Conservation (phyloP, 495 filamentous ascomycete species). For the Oidiodendron maius region DNA sequence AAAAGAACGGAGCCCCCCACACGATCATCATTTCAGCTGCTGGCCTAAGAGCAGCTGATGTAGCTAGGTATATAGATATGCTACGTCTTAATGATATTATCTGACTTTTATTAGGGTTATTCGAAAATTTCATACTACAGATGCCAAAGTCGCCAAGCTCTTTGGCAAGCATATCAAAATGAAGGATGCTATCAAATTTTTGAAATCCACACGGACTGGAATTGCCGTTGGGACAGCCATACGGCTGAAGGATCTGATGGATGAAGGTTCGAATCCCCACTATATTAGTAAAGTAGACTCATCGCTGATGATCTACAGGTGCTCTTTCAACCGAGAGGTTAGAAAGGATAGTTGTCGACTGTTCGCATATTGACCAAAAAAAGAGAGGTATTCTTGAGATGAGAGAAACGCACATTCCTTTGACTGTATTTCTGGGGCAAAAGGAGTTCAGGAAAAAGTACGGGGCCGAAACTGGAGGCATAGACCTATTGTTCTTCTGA, state of each 20-base stretch:
- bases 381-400: slow-evolving; percentile 89
- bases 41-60: slow-evolving; percentile 75
- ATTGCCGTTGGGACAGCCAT: slow-evolving; percentile 87
- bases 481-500: slow-evolving; percentile 53
- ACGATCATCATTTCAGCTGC: slow-evolving; percentile 75
- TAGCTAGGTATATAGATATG: slow-evolving; percentile 51
- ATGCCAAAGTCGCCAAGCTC: slow-evolving; percentile 74
- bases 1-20: slow-evolving; percentile 73
- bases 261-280: slow-evolving; percentile 53
- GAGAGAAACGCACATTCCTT: slow-evolving; percentile 76
- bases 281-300: neutral
- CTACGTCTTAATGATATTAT: neutral
- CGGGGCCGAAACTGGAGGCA: slow-evolving; percentile 35
- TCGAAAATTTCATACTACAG: slow-evolving; percentile 71
- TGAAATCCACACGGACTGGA: slow-evolving; percentile 63
- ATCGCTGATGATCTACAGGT: slow-evolving; percentile 32
- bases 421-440: slow-evolving; percentile 61
- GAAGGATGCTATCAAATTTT: slow-evolving; percentile 73
- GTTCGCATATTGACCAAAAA: slow-evolving; percentile 86
- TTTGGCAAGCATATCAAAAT: slow-evolving; percentile 99
- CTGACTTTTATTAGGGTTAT: slow-evolving; percentile 46
- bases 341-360: slow-evolving; percentile 78
- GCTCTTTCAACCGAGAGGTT: slow-evolving; percentile 62
- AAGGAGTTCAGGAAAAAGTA: slow-evolving; percentile 66
- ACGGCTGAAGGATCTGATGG: slow-evolving; percentile 72